Evolutionary conservation across 78 protist species (phyloP).

Genomic region (Emiliania huxleyi): DNA sequence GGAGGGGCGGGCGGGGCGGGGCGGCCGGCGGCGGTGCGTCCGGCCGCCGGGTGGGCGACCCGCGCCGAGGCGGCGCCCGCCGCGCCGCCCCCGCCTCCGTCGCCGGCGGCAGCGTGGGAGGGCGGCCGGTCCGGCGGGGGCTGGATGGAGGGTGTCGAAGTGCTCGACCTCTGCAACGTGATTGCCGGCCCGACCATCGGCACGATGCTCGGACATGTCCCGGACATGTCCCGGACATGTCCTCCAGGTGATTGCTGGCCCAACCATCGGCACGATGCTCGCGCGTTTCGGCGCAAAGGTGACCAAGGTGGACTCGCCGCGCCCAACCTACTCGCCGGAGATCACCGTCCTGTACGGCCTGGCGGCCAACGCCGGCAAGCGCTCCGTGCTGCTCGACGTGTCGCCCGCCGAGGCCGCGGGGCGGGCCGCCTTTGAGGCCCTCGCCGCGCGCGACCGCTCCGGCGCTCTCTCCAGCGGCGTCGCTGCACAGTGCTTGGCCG

Average conservation of each 20-base stretch:
- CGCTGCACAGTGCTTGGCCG: no score
- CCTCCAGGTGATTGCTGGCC: not conserved
- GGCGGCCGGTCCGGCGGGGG: no score
- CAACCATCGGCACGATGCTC: not conserved
- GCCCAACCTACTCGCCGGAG: not conserved
- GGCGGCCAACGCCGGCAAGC: not conserved
- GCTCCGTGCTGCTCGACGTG: not conserved
- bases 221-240: no score
- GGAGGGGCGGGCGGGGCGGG: no score
- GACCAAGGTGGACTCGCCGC: not conserved
- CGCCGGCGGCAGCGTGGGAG: no score
- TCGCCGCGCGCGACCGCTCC: not conserved
- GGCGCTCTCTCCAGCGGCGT: no score
- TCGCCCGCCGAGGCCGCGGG: not conserved
- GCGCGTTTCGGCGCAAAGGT: not conserved
- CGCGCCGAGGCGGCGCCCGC: no score
- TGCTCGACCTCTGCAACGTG: not conserved
- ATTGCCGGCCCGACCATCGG: slow-evolving; percentile 7
- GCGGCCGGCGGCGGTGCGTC: no score
- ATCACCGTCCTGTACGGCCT: not conserved
- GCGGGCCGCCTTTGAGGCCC: not conserved
- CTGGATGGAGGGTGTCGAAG: not conserved
- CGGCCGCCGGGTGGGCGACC: no score
- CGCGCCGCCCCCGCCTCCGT: no score
- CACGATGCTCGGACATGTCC: not conserved